Evolutionary conservation across 495 filamentous ascomycete genomes (phyloP), one percentile per base, ranked within the genome.

Genomic region (Halenospora varia): DNA sequence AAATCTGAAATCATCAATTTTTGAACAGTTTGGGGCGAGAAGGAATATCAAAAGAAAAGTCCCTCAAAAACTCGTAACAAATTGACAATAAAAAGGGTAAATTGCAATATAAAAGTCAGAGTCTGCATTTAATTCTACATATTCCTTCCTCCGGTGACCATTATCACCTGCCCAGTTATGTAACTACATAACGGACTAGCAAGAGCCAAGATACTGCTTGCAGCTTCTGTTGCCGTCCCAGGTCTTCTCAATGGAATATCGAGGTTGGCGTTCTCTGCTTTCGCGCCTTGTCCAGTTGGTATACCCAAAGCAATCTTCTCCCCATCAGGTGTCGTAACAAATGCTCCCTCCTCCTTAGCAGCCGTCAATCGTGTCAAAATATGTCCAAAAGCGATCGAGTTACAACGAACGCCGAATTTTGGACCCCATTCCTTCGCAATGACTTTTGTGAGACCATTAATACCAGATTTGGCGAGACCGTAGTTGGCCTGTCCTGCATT

Each of bases 371-470:
- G 78, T 2, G 90, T 96, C 60, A 79, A 69, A 55, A 94, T 91
- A 69, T 82, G 80, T 2, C 90, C 90, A 58, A 93, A 93, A 39
- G 89, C 89, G 55, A 94, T 75, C 15, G 89, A 90, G 71, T 95
- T 95, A 13, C 88, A 83, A 42, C 90, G 77, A 1, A 96, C 90
- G 44, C 90, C 90, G 63, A 90, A 96, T 19, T 76, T 68, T 0
- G 90, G 90, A 35, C 90, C 90, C 90, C 90, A 95, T 77, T 96
- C 90, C 73, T 95, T 95, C 23, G 90, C 90, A 66, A 95, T 89
- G 10, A 88, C 89, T 70, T 91, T 90, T 51, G 87, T 88, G 4
- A 96, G 73, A 1, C 90, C 90, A 10, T 81, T 79, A 10, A 93
- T 82, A 29, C 88, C 90, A 19, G 90, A 86, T 74, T 96, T 94